Evolutionary conservation across 208 protist genomes (phyloP), one percentile per base, ranked within the genome.

Genomic region (Wallacemonas sp.): DNA sequence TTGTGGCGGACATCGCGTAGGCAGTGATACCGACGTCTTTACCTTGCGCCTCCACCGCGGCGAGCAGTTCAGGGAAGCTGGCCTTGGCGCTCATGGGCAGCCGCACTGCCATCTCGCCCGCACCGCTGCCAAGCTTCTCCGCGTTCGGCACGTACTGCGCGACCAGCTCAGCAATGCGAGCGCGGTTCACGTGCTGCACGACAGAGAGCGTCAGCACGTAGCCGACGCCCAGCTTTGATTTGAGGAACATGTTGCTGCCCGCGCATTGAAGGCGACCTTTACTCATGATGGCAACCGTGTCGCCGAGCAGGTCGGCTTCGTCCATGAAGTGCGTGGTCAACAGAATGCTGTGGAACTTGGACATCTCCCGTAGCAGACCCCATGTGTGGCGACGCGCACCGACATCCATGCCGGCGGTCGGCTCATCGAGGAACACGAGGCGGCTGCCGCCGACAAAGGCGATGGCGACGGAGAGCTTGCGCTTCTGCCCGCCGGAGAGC

Each of bases 251-350:
- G 62, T 71, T 84, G 38, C 66, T 80, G 33, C 83, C 83, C 5
- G 71, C 53, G 63, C 83, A 89, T 52, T 81, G 69, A 29, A 91
- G 55, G 10, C 72, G 65, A 22, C 85, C 85, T 32, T 81, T 74
- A 30, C 76, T 81, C 81, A 99, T 93, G 55, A 99, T 98, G 1
- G 87, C 95, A 48, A 99, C 95, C 22, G 82, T 78, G 71, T 98
- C 83, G 30, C 87, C 83, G 10, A 99, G 81, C 29, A 92, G 64
- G 58, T 98, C 94, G 8, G 96, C 96, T 68, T 98, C 96, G 59
- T 98, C 95, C 92, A 98, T 96, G 68, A 77, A 91, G 58, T 97
- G 94, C n/a, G 88, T 91, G 0, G 74, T 80, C 21, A 80, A 63
- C 13, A 80, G 58, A 52, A 81, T 73, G 33, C 58, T 66, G 61